phyloP scores from a whole-genome alignment of 2,329 filamentous ascomycete species.

The Orbilia javanica region DNA sequence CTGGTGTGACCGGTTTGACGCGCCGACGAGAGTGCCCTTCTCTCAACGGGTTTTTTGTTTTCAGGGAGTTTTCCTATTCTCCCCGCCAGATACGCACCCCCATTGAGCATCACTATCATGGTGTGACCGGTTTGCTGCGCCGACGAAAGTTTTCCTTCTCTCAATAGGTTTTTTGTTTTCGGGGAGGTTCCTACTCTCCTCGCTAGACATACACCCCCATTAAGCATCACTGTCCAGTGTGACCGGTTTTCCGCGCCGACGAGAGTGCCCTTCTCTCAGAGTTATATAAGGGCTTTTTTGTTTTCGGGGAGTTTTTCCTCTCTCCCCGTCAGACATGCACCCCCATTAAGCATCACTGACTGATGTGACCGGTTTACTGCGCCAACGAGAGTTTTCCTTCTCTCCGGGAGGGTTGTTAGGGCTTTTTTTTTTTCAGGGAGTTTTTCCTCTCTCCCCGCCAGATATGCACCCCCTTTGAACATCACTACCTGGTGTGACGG shows the following conservation, averaged over 20 bases:
- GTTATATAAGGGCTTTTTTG: too few relatives aligned
- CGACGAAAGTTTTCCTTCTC: conserved; percentile 3
- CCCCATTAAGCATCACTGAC: background rate
- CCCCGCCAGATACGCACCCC: conserved; percentile 19
- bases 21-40: background rate
- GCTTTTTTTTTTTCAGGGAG: background rate
- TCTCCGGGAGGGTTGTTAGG: background rate
- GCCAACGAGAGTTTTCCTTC: conserved; percentile 9
- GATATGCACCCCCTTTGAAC: background rate
- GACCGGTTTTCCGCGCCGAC: background rate
- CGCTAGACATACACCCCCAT: conserved; percentile 6
- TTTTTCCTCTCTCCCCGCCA: background rate
- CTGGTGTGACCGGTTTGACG: background rate
- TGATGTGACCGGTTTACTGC: conserved; percentile 10
- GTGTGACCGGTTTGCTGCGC: background rate
- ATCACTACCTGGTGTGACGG: background rate
- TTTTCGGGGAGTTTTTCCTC: background rate
- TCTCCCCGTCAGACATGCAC: background rate
- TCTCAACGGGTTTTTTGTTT: conserved; percentile 1
- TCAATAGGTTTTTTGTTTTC: conserved; percentile 5
- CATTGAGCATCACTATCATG: conserved; percentile 9
- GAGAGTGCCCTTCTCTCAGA: conserved; percentile 1
- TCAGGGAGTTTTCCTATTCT: conserved; percentile 5
- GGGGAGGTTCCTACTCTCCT: conserved; percentile 1
- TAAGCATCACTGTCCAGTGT: conserved; percentile 4